Evolutionary conservation across 805 yeast species (phyloP), one percentile per base, ranked within the genome.

Genomic region (Kurtzmaniella fragi): DNA sequence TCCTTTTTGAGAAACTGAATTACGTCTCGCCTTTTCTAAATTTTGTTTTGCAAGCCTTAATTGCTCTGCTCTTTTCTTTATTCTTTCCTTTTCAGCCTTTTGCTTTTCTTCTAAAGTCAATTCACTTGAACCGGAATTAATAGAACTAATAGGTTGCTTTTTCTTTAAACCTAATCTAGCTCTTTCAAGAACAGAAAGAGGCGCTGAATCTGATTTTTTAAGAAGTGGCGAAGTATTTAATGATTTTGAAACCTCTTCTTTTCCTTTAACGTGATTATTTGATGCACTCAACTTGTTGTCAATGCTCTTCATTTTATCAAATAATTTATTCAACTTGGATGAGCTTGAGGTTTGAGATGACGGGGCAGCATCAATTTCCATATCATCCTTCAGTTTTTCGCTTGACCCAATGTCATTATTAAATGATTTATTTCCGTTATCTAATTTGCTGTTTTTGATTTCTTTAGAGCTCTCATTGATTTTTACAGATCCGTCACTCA

Each of bases 241-340:
- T 8, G 11, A 35, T 15, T 12, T 20, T 5, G 28, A 17, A 16
- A 15, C 10, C 8, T 14, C 20, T 25, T 25, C 26, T 34, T 34
- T 14, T 29, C 29, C n/a, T n/a, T n/a, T n/a, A n/a, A n/a, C n/a
- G n/a, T n/a, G n/a, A 10, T 9, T 13, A 20, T 20, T 20, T 20
- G 8, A 20, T 20, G 25, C 25, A 27, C 34, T 40, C 27, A 52
- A 40, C 33, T 47, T 44, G 3, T 30, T 25, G 32, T 59, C 60
- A 17, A 59, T 48, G 20, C 41, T 45, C 30, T 49, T 51, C 48
- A 59, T 43, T 32, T 56, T 55, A 12, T 48, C 44, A 34, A 45
- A 43, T n/a, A 48, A 40, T 13, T 50, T 43, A 8, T 48, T 44
- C 4, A 54, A 42, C 34, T 52, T 55, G 7, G 53, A 41, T 28